Evolutionary conservation across 2,329 filamentous ascomycete species (phyloP).

Genomic region (Xylariaceae sp.): DNA sequence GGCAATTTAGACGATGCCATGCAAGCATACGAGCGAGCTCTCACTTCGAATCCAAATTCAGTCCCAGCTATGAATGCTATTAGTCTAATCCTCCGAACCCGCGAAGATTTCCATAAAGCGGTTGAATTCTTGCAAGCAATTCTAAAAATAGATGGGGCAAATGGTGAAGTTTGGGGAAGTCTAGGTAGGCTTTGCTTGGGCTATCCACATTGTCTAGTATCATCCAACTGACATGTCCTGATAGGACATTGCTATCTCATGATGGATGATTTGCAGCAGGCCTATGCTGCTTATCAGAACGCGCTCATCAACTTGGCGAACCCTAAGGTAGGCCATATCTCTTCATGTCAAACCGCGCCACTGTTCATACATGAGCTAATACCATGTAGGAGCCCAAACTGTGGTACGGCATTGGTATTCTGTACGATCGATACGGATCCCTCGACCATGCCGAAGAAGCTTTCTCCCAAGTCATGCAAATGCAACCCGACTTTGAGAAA

Average conservation of each 20-base stretch:
- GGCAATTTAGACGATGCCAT: constrained; percentile 89
- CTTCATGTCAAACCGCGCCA: no score
- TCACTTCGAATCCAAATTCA: constrained; percentile 87
- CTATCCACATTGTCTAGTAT: background rate
- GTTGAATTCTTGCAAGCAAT: constrained; percentile 93
- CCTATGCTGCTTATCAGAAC: constrained; percentile 95
- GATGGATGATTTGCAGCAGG: constrained; percentile 98
- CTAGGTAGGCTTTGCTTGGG: constrained; percentile 66
- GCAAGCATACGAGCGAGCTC: constrained; percentile 86
- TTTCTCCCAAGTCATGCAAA: constrained; percentile 98
- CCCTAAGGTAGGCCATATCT: constrained; percentile 72
- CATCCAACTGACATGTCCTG: constrained; percentile 34
- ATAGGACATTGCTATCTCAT: constrained; percentile 96
- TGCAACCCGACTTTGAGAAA: constrained; percentile 97
- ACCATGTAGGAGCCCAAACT: constrained; percentile 82
- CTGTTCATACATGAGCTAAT: constrained; percentile 21
- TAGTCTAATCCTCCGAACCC: constrained; percentile 86
- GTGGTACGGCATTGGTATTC: constrained; percentile 98
- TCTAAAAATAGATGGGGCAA: constrained; percentile 84
- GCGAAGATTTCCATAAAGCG: constrained; percentile 92
- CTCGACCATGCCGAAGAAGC: constrained; percentile 97
- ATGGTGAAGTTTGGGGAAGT: constrained; percentile 96
- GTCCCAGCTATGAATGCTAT: constrained; percentile 93
- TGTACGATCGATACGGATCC: constrained; percentile 96
- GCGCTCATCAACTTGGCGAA: constrained; percentile 91